A percentile compares a stretch with the other conserved stretches of the same genome.
These are phyloP conservation scores for Austroboletus niveus DNA, from an alignment of 1,284 basidiomycete species.

Conservation along the genomic window DNA sequence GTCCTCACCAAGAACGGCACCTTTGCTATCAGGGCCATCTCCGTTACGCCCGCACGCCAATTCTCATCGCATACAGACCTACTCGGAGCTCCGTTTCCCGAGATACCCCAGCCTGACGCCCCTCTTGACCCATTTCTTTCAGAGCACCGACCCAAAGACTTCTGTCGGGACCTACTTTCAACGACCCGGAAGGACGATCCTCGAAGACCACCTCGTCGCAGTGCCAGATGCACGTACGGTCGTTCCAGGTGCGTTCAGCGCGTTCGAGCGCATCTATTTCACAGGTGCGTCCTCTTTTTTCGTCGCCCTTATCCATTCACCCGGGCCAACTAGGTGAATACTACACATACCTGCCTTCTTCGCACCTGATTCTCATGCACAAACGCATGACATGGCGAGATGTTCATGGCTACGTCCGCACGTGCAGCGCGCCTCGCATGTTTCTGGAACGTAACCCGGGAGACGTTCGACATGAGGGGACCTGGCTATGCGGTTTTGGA, in stretches of 20 bases:
- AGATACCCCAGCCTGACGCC: slow-evolving; percentile 55
- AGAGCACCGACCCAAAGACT: slow-evolving; percentile 50
- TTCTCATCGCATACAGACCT: slow-evolving; percentile 41
- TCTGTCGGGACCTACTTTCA: slow-evolving; percentile 77
- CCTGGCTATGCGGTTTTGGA: slow-evolving; percentile 62
- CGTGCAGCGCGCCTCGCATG: slow-evolving; percentile 70
- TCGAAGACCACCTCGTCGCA: slow-evolving; percentile 69
- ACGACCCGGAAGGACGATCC: slow-evolving; percentile 74
- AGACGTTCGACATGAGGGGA: slow-evolving; percentile 54
- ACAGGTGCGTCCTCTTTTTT: slow-evolving; percentile 18
- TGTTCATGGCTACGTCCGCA: slow-evolving; percentile 68
- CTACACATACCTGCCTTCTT: slow-evolving; percentile 42
- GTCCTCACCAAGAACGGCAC: slow-evolving; percentile 68
- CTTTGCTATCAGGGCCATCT: slow-evolving; percentile 66
- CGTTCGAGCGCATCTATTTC: slow-evolving; percentile 37
- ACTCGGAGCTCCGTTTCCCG: slow-evolving; percentile 75
- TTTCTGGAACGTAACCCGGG: slow-evolving; percentile 67
- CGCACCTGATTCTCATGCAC: slow-evolving; percentile 57
- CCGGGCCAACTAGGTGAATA: slow-evolving; percentile 30
- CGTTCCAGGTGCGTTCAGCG: slow-evolving; percentile 36
- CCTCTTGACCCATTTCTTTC: slow-evolving; percentile 60
- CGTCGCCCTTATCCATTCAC: not conserved
- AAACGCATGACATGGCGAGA: slow-evolving; percentile 64
- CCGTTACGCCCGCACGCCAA: too few species aligned
- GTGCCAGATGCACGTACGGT: slow-evolving; percentile 57